Evolutionary conservation across 805 yeast species (phyloP).

Genomic region (Candida anglica): DNA sequence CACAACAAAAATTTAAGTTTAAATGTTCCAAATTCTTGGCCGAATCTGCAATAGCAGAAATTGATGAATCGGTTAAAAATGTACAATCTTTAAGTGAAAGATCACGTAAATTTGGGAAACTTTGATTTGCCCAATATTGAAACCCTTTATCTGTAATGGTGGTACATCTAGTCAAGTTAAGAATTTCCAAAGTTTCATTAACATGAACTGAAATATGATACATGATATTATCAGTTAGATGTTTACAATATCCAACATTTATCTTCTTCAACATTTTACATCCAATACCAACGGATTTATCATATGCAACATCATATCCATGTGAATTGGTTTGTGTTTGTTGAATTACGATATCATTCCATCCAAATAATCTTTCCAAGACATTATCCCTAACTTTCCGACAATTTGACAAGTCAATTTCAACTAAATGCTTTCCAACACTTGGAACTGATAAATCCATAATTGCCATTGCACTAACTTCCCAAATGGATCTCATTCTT

Average conservation of each 20-base stretch:
- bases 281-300: constrained; percentile 40
- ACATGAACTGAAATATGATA: constrained; percentile 57
- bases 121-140: constrained; percentile 55
- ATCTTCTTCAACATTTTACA: constrained; percentile 54
- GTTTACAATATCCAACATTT: constrained; percentile 71
- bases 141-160: constrained; percentile 75
- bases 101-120: constrained; percentile 49
- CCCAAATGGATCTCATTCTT: constrained; percentile 71
- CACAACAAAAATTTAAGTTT: constrained; percentile 72
- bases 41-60: constrained; percentile 56
- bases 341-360: constrained; percentile 22
- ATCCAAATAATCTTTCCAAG: constrained; percentile 63
- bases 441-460: constrained; percentile 70
- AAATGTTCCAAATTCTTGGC: constrained; percentile 54
- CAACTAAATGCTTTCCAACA: constrained; percentile 56
- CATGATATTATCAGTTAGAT: constrained; percentile 66
- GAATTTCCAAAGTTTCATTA: constrained; percentile 46
- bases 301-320: constrained; percentile 8
- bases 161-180: constrained; percentile 72
- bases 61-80: constrained; percentile 62
- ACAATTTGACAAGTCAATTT: constrained; percentile 67
- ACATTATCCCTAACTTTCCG: constrained; percentile 71
- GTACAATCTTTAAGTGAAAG: constrained; percentile 70
- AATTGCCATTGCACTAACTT: constrained; percentile 74
- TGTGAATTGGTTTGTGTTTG: constrained; percentile 4